Percentiles rank a stretch among this genome's conserved stretches.
Conservation (phyloP, 306 rosid genomes). For the Inga laurina region DNA sequence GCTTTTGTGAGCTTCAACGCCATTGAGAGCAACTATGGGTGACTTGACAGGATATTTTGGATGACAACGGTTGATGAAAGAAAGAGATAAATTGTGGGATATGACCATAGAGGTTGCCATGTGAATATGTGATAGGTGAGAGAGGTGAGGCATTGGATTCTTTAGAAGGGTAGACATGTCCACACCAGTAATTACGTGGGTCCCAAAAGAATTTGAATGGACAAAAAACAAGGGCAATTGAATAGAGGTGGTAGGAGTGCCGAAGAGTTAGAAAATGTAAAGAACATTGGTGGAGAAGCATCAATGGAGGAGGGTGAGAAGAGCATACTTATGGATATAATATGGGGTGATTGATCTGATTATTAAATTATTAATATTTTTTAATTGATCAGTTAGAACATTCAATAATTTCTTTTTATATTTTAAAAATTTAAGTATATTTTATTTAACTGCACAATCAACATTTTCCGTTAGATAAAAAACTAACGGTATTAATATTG, state of each 20-base stretch:
- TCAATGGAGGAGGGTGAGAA: too few relatives aligned
- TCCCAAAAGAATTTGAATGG: slow-evolving; percentile 42
- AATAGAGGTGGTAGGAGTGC: slow-evolving; percentile 30
- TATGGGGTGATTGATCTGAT: too few relatives aligned
- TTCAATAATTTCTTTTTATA: too few relatives aligned
- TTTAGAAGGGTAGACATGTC: slow-evolving; percentile 6
- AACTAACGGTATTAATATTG: too few relatives aligned
- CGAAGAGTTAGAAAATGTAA: too few relatives aligned
- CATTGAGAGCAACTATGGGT: slow-evolving; percentile 37
- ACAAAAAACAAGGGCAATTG: slow-evolving; percentile 16
- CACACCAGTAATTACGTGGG: slow-evolving; percentile 22
- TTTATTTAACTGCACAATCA: too few relatives aligned
- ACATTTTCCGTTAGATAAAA: too few relatives aligned
- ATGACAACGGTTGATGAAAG: slow-evolving; percentile 33
- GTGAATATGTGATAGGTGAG: background rate
- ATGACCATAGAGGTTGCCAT: slow-evolving; percentile 56
- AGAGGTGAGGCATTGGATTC: background rate
- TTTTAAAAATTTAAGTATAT: too few relatives aligned
- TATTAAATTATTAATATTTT: too few relatives aligned
- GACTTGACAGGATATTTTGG: slow-evolving; percentile 29
- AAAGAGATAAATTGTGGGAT: slow-evolving; percentile 26
- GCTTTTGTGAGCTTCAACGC: slow-evolving; percentile 4
- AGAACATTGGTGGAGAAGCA: too few relatives aligned
- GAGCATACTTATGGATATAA: too few relatives aligned
- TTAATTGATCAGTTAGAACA: too few relatives aligned